Evolutionary conservation across 2,329 filamentous ascomycete genomes (phyloP).

Genomic region (Xylariaceae sp.): DNA sequence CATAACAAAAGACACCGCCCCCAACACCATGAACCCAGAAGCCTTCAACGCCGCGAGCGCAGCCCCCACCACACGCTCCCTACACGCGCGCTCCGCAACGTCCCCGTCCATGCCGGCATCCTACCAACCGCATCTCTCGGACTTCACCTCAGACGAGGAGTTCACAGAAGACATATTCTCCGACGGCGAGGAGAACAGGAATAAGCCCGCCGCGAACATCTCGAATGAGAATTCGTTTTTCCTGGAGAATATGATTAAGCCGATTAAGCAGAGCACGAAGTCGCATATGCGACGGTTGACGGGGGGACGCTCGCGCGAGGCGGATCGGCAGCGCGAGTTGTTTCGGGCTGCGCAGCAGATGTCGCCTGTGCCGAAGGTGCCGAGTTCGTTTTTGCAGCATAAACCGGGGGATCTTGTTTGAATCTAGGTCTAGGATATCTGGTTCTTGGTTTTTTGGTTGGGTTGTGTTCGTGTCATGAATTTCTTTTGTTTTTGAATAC

Average conservation of each 20-base stretch:
- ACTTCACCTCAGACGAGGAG: slow-evolving; percentile 73
- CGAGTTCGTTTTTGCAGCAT: slow-evolving; percentile 30
- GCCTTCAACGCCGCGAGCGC: slow-evolving; percentile 43
- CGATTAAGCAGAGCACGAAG: slow-evolving; percentile 51
- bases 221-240: slow-evolving; percentile 46
- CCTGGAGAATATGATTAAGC: slow-evolving; percentile 57
- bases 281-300: slow-evolving; percentile 59
- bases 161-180: slow-evolving; percentile 68
- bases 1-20: slow-evolving; percentile 50
- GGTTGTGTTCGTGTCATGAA: slow-evolving; percentile 8
- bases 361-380: slow-evolving; percentile 41
- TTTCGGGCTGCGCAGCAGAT: slow-evolving; percentile 33
- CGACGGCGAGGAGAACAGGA: slow-evolving; percentile 61
- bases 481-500: background rate
- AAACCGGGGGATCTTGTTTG: slow-evolving; percentile 27
- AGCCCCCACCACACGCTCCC: slow-evolving; percentile 51
- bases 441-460: no score
- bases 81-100: slow-evolving; percentile 80
- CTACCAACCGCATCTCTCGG: slow-evolving; percentile 50
- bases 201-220: background rate
- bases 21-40: slow-evolving; percentile 57
- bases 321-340: slow-evolving; percentile 34
- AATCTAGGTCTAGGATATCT: background rate
- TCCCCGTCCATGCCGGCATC: slow-evolving; percentile 62
- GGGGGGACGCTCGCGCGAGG: slow-evolving; percentile 44